Percentiles rank a stretch among this genome's conserved stretches.
These are phyloP conservation scores for Fusarium tuaranense DNA, from an alignment of 2,329 filamentous ascomycete genomes.

Conservation along the genomic window DNA sequence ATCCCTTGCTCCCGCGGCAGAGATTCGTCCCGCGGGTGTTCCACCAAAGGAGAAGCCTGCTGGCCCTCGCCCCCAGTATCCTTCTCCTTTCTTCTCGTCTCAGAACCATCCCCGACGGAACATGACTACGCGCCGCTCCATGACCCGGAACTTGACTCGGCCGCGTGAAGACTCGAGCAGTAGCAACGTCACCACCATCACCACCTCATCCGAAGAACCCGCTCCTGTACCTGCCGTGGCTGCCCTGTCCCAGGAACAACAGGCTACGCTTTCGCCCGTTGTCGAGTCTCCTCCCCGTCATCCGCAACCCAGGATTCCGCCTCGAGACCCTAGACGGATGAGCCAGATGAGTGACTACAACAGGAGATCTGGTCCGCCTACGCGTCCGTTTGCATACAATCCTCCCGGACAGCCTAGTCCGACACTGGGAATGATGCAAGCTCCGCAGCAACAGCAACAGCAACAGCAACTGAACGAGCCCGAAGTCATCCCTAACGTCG, in stretches of 20 bases:
- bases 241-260: slow-evolving; percentile 34
- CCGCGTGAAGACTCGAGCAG: slow-evolving; percentile 45
- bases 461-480: slow-evolving; percentile 11
- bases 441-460: slow-evolving; percentile 21
- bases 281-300: slow-evolving; percentile 58
- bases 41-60: slow-evolving; percentile 32
- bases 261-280: slow-evolving; percentile 60
- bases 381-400: slow-evolving; percentile 47
- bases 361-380: slow-evolving; percentile 47
- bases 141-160: slow-evolving; percentile 36
- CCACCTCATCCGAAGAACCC: slow-evolving; percentile 45
- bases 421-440: slow-evolving; percentile 52
- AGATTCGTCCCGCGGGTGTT: slow-evolving; percentile 46
- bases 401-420: slow-evolving; percentile 57
- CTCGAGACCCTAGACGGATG: slow-evolving; percentile 36
- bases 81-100: slow-evolving; percentile 42
- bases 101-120: slow-evolving; percentile 38
- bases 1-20: slow-evolving; percentile 45
- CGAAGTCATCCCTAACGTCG: slow-evolving; percentile 35
- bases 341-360: slow-evolving; percentile 24
- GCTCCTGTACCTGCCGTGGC: slow-evolving; percentile 21
- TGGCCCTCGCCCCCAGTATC: slow-evolving; percentile 36
- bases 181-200: slow-evolving; percentile 50
- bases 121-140: slow-evolving; percentile 33
- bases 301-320: slow-evolving; percentile 49